Evolutionary conservation across 2,329 filamentous ascomycete species (phyloP).

Genomic region (Cercospora berteroae): DNA sequence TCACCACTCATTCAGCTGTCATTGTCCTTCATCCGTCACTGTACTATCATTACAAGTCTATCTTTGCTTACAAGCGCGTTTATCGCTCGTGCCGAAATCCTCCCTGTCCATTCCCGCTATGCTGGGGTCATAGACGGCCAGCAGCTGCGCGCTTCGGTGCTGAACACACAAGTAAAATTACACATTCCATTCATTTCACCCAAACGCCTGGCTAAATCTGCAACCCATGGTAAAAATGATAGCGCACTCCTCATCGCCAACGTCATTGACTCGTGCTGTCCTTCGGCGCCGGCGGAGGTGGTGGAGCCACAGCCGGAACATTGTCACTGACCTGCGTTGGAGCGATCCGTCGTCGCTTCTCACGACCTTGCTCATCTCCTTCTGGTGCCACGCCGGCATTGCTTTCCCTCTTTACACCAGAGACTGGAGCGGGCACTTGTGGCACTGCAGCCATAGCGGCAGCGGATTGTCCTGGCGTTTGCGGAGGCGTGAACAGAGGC

Average conservation of each 20-base stretch:
- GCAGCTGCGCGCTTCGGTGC: neutral
- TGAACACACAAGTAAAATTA: neutral
- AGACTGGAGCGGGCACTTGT: conserved; percentile 7
- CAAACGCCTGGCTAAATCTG: neutral
- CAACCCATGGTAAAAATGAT: neutral
- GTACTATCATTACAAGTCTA: neutral
- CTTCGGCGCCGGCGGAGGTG: neutral
- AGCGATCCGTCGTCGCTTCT: conserved; percentile 48
- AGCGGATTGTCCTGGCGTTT: conserved; percentile 64
- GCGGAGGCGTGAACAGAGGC: conserved; percentile 83
- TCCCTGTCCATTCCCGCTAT: neutral
- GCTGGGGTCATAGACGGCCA: neutral
- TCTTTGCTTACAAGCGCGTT: neutral
- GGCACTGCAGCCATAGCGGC: conserved; percentile 17
- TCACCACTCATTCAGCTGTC: neutral
- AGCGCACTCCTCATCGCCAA: neutral
- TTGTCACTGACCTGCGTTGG: conserved; percentile 42
- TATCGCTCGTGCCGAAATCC: neutral
- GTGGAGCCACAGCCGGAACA: neutral
- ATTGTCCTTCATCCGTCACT: neutral
- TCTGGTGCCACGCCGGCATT: conserved; percentile 35
- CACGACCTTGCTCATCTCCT: conserved; percentile 38
- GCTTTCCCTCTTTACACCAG: conserved; percentile 36
- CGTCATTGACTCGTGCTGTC: neutral
- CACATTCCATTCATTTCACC: neutral